A percentile compares a stretch with the other conserved stretches of the same genome.
These are phyloP conservation scores for Agastache rugosa DNA, from an alignment of 257 asterid genomes.

Conservation along the genomic window DNA sequence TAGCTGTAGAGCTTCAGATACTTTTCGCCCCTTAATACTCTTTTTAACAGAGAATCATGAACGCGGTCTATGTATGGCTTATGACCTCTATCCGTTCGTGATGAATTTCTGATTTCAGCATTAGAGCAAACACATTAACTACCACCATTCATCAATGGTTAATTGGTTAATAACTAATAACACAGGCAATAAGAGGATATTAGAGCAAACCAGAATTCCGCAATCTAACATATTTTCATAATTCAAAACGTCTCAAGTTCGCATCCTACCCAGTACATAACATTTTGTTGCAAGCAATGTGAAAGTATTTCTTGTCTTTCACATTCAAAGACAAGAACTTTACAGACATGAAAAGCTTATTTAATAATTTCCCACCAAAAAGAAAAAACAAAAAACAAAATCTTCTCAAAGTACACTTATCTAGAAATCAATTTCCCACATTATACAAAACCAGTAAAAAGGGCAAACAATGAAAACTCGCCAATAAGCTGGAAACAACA, in stretches of 20 bases:
- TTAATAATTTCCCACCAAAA: neutral
- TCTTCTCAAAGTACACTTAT: neutral
- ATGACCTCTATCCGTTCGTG: conserved; percentile 46
- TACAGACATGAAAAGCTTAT: neutral
- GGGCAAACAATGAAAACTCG: neutral
- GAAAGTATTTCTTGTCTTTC: neutral
- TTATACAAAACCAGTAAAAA: neutral
- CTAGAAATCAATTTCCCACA: too few relatives aligned
- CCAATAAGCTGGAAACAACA: conserved; percentile 20
- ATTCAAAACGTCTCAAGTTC: neutral
- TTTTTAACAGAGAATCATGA: conserved; percentile 75
- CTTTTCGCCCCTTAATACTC: conserved; percentile 68
- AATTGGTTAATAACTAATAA: too few relatives aligned
- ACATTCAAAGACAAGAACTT: neutral
- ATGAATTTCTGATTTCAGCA: conserved; percentile 56
- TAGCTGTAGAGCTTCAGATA: conserved; percentile 93
- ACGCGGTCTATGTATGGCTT: conserved; percentile 60
- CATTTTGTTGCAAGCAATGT: conserved; percentile 24
- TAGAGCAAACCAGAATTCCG: conserved; percentile 8
- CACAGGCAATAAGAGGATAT: neutral
- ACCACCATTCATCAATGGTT: conserved; percentile 15
- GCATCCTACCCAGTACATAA: conserved; percentile 1
- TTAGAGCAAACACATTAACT: conserved; percentile 32
- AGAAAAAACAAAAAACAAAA: conserved; percentile 6
- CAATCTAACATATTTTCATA: neutral